phyloP scores from a whole-genome alignment of 2,329 filamentous ascomycete species.

The Xylaria sp. region DNA sequence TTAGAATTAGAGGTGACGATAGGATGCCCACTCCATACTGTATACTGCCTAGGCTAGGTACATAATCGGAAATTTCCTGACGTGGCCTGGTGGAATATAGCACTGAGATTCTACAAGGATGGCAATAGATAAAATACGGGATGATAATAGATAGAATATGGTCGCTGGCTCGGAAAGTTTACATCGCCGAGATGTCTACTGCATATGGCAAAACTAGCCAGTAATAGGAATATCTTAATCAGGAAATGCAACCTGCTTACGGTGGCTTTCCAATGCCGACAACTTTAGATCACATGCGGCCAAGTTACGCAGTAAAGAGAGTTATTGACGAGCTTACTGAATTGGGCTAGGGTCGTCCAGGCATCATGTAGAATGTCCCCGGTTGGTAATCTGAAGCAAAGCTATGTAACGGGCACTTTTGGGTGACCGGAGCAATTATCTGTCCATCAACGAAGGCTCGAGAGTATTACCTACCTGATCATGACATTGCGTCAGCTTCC shows the following conservation, averaged over 20 bases:
- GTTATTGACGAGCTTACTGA: background rate
- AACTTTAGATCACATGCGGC: background rate
- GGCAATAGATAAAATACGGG: background rate
- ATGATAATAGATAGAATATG: background rate
- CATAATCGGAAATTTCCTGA: slow-evolving; percentile 4
- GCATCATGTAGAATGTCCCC: background rate
- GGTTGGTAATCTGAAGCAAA: background rate
- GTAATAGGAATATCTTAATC: background rate
- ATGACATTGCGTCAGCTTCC: background rate
- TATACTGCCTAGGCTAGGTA: background rate
- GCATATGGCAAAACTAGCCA: background rate
- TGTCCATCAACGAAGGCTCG: slow-evolving; percentile 19
- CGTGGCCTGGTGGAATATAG: background rate
- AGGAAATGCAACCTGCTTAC: slow-evolving; percentile 30
- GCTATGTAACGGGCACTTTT: slow-evolving; percentile 13
- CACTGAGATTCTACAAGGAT: background rate
- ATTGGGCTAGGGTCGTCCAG: background rate
- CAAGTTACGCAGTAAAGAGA: background rate
- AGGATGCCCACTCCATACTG: background rate
- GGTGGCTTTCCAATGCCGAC: slow-evolving; percentile 1
- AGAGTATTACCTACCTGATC: background rate
- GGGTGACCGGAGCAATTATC: slow-evolving; percentile 28
- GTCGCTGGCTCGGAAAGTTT: background rate
- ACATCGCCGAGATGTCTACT: background rate
- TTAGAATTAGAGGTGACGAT: background rate